Evolutionary conservation across 345 rosid genomes (phyloP).

Genomic region (Eucalyptus sp.): DNA sequence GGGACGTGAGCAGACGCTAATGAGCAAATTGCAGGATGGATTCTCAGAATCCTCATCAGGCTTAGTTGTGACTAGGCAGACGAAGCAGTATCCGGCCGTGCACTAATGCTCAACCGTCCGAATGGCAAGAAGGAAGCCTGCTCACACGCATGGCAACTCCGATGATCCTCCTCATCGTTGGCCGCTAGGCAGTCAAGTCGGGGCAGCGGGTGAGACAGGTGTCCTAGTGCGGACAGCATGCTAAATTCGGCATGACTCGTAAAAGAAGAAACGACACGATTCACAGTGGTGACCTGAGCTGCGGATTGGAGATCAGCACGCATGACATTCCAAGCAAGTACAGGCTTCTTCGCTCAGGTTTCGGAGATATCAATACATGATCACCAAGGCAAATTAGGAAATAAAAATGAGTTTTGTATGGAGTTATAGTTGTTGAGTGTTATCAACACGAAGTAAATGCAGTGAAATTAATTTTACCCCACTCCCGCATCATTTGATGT

Average conservation of each 20-base stretch:
- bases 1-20: background rate
- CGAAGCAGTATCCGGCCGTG: background rate
- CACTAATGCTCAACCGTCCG: background rate
- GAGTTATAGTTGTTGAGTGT: background rate
- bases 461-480: background rate
- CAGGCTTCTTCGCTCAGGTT: background rate
- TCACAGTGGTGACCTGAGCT: background rate
- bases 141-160: background rate
- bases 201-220: background rate
- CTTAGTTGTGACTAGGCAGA: background rate
- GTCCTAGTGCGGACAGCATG: background rate
- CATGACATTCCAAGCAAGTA: background rate
- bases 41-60: background rate
- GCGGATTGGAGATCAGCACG: background rate
- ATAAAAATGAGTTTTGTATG: fast-evolving
- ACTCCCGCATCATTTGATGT: no score
- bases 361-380: background rate
- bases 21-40: background rate
- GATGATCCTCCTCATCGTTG: no score
- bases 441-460: background rate
- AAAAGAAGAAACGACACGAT: background rate
- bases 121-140: background rate
- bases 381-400: background rate
- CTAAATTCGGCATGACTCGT: background rate
- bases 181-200: background rate